Evolutionary conservation across 1,284 basidiomycete species (phyloP), one percentile per base, ranked within the genome.

Genomic region (Austroboletus niveus): DNA sequence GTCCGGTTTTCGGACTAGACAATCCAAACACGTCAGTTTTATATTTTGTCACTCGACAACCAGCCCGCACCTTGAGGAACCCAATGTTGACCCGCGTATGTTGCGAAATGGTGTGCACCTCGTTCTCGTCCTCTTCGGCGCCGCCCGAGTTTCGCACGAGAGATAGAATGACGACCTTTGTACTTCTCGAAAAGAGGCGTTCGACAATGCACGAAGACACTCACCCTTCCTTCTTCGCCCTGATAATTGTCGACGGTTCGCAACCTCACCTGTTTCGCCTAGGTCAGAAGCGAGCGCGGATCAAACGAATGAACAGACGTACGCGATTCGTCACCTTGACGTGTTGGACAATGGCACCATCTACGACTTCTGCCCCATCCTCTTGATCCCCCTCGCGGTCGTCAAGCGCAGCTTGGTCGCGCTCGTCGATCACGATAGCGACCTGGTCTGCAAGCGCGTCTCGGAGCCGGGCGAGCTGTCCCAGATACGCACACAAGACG

Each of bases 161-260:
- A 0, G 86, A 89, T 4, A 90, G 65, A 27, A 89, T 86, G 38
- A 88, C 74, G 50, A 89, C 78, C 74, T 81, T 81, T 14, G 22
- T 24, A 24, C 22, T 5, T 4, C 22, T 24, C 14, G 31, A 9
- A 40, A 5, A 9, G 15, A 4, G 30, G 7, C n/a, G n/a, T 24
- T 30, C 47, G 44, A 15, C 12, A 10, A 15, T 7, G 7, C 35
- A 3, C 9, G 12, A 40, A 8, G 8, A 40, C 4, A 32, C 63
- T 30, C 52, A 76, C 73, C 60, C 76, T 78, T 1, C 77, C 83
- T 69, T 86, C 85, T 56, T 87, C 81, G 9, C 86, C 87, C 64
- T 91, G 88, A 60, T 81, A 90, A 54, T 85, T 89, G 57, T 90
- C 87, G 1, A 90, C 77, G 1, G 87, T 89, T n/a, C 85, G 77